Evolutionary conservation across 2,329 filamentous ascomycete genomes (phyloP), one percentile per base, ranked within the genome.

Genomic region (Trichoderma koningiopsis): DNA sequence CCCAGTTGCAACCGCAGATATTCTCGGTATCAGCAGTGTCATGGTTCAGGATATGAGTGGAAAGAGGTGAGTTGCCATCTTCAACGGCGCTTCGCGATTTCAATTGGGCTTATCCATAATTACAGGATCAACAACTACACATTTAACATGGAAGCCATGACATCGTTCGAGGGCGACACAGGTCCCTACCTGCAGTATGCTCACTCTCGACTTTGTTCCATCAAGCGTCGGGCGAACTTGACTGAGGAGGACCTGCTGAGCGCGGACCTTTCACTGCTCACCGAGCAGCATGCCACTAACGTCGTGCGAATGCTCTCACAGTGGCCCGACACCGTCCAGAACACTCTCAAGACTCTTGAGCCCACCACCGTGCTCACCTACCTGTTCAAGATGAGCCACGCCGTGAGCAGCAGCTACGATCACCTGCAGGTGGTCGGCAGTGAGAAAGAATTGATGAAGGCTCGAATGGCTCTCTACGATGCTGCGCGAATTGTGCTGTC

Each of bases 31-130:
- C 78, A 94, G 92, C 72, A 91, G 92, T 77, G 95, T 98, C 77
- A 98, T 98, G 94, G 93, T 97, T 24, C 95, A 98, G 81, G 96
- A 98, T 77, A 97, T 98, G 93, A 92, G 88, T 73, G 96, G 95
- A 79, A 98, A 97, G 88, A 88, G 92, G 90, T 91, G 81, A 73
- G 86, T 74, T 52, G 58, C 24, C 16, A 16, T 60, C 29, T 59
- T 55, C 53, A 67, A 56, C 31, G 16, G 22, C 33, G 61, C 6
- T 16, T 37, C 24, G 24, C 31, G 24, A 14, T 13, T 61, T 68
- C 24, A 14, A n/a, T 3, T 37, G 13, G 22, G 27, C 61, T 65
- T 37, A 59, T 59, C 2, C 22, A 4, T 24, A 24, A 43, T 53
- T 49, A n/a, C 40, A 80, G 88, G 75, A 86, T 88, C 78, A 88